phyloP scores from a whole-genome alignment of 139 green algal genomes.

The Ostreobium quekettii region DNA sequence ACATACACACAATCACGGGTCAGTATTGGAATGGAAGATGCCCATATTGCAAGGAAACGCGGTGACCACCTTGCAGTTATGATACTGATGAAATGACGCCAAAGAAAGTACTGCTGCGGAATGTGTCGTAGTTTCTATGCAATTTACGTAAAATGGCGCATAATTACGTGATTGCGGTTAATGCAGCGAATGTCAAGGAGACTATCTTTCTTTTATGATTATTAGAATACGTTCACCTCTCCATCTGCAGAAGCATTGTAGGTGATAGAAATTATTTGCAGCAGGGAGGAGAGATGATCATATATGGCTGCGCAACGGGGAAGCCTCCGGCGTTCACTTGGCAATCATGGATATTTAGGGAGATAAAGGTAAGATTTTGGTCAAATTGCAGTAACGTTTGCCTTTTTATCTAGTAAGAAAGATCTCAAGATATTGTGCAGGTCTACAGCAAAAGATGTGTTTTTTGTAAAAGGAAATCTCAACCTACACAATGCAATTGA shows the following conservation, averaged over 20 bases:
- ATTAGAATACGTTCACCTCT: neutral
- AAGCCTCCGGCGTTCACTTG: constrained; percentile 52
- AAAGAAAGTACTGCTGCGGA: too few relatives aligned
- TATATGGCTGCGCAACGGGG: constrained; percentile 72
- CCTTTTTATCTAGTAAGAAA: too few relatives aligned
- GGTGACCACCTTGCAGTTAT: too few relatives aligned
- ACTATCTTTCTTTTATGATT: neutral
- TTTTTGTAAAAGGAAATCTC: too few relatives aligned
- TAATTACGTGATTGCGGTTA: neutral
- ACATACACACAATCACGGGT: too few relatives aligned
- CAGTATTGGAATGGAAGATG: too few relatives aligned
- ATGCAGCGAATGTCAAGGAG: neutral
- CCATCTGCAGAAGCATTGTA: constrained; percentile 6
- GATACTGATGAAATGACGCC: too few relatives aligned
- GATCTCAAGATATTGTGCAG: too few relatives aligned
- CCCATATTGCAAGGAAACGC: too few relatives aligned
- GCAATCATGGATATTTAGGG: constrained; percentile 66
- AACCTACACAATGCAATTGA: too few relatives aligned
- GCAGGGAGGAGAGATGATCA: constrained; percentile 56
- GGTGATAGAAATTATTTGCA: neutral
- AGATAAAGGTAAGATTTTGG: constrained; percentile 20
- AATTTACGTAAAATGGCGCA: neutral
- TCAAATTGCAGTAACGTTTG: too few relatives aligned
- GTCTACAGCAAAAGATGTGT: too few relatives aligned
- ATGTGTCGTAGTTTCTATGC: neutral